Conservation (phyloP, 2,329 filamentous ascomycete species). For the Pyrenochaeta sp. region DNA sequence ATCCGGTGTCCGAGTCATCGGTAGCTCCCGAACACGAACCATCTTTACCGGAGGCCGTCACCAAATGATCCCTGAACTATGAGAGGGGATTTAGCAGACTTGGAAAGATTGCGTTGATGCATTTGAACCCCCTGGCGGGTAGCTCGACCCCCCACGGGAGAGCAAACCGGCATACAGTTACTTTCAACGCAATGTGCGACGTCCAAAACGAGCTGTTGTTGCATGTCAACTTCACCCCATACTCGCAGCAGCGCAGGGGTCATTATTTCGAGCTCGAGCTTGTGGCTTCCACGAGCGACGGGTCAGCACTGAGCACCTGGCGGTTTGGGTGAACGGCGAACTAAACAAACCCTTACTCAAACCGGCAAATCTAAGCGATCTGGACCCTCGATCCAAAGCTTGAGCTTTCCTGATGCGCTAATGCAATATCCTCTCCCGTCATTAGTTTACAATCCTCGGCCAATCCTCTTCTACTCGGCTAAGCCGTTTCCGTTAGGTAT, state of each 20-base stretch:
- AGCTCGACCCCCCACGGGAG: background rate
- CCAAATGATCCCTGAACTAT: background rate
- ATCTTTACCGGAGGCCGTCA: background rate
- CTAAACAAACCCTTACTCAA: constrained; percentile 17
- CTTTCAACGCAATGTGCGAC: background rate
- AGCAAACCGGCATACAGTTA: background rate
- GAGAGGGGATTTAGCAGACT: background rate
- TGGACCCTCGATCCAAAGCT: constrained; percentile 24
- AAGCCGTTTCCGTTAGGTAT: constrained; percentile 25
- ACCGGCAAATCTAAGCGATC: constrained; percentile 26
- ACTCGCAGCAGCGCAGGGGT: constrained; percentile 4
- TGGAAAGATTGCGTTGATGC: background rate
- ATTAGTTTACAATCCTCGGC: constrained; percentile 18
- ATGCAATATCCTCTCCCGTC: constrained; percentile 23
- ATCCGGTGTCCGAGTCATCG: constrained; percentile 25
- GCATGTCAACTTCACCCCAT: constrained; percentile 1
- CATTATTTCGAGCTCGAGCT: background rate
- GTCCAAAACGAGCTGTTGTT: constrained; percentile 2
- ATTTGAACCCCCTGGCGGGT: background rate
- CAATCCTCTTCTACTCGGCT: constrained; percentile 18
- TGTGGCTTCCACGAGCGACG: constrained; percentile 34
- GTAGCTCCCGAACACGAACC: constrained; percentile 23
- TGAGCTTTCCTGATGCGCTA: constrained; percentile 15
- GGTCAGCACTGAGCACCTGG: constrained; percentile 21
- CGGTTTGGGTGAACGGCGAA: constrained; percentile 26